Base-by-base conservation (phyloP, 352 stramenopile genomes). In the Hyaloperonospora arabidopsidis region DNA sequence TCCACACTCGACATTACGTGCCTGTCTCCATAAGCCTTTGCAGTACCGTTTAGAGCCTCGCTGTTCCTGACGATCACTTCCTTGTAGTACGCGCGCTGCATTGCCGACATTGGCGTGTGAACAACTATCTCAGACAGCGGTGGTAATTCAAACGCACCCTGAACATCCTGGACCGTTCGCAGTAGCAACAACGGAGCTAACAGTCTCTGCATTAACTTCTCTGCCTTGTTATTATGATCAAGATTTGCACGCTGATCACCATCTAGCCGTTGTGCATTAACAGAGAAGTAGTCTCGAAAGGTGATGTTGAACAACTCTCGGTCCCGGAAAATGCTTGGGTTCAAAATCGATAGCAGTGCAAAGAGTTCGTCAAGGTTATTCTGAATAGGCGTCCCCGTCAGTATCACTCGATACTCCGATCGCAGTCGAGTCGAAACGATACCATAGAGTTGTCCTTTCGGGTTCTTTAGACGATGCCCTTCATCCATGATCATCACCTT, bases 401-500 rank as follows among this genome's bases (percentile, higher is more conserved):
- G 56, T 63, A 91, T 74, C 61, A 65, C 67, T 70, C 72, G 90
- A 59, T 65, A 67, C 17, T 54, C 59, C 6, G 68, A 57, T 11
- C 46, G 65, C 1, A 79, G 54, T 40, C 46, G 71, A 5, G 67
- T 75, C 25, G 68, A 56, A 23, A 92, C 58, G 29, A 69, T 50
- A n/a, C 67, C 54, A 52, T 85, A 71, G 32, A 87, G 59, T 49
- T 77, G 68, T 1, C 81, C 68, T 34, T 79, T 75, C 1, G 65
- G 63, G 57, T 95, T 96, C 69, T 95, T 95, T n/a, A 96, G 84
- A 15, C 78, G 67, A 58, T 96, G 87, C 19, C 79, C 84, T 66
- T 96, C 87, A 53, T 96, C 86, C 19, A 96, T 70, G 13, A 96
- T 54, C n/a, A 87, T 54, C 7, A 87, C 46, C 5, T 68, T 65